Evolutionary conservation across 768 basidiomycete genomes (phyloP).

Genomic region (Phaeotremella fagi): DNA sequence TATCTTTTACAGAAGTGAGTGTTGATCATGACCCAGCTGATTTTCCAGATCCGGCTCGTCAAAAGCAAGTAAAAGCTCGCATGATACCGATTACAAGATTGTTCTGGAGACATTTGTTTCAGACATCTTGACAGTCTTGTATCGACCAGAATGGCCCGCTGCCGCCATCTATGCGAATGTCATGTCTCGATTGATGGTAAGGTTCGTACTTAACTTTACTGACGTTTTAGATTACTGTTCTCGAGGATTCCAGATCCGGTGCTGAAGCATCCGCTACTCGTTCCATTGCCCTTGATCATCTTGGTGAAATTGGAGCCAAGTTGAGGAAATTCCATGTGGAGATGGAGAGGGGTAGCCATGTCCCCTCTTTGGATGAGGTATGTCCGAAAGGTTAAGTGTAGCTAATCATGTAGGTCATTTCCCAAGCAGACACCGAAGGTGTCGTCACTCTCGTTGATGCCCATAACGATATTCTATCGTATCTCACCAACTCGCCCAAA

Average conservation of each 20-base stretch:
- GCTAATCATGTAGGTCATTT: constrained; percentile 50
- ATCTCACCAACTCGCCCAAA: constrained; percentile 11
- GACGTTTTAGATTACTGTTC: constrained; percentile 61
- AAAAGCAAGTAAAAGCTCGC: constrained; percentile 72
- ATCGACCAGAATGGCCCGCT: constrained; percentile 97
- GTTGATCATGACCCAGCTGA: neutral
- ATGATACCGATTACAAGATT: constrained; percentile 86
- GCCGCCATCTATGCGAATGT: constrained; percentile 75
- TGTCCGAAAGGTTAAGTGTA: constrained; percentile 29
- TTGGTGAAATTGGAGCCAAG: constrained; percentile 84
- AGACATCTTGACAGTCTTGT: constrained; percentile 80
- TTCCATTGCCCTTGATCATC: constrained; percentile 83
- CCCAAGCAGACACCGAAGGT: constrained; percentile 10
- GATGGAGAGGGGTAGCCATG: constrained; percentile 2
- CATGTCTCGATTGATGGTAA: constrained; percentile 78
- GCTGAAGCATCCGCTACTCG: constrained; percentile 79
- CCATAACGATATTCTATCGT: constrained; percentile 16
- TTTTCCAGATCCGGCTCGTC: constrained; percentile 58
- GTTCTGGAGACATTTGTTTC: constrained; percentile 88
- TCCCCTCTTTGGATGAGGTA: constrained; percentile 67
- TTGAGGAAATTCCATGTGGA: constrained; percentile 52
- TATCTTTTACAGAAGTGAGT: constrained; percentile 57
- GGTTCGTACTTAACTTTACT: constrained; percentile 13
- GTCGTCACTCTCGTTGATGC: constrained; percentile 6
- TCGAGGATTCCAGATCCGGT: constrained; percentile 72